phyloP scores from a whole-genome alignment of 208 protist genomes.

The Trypanosoma mega region DNA sequence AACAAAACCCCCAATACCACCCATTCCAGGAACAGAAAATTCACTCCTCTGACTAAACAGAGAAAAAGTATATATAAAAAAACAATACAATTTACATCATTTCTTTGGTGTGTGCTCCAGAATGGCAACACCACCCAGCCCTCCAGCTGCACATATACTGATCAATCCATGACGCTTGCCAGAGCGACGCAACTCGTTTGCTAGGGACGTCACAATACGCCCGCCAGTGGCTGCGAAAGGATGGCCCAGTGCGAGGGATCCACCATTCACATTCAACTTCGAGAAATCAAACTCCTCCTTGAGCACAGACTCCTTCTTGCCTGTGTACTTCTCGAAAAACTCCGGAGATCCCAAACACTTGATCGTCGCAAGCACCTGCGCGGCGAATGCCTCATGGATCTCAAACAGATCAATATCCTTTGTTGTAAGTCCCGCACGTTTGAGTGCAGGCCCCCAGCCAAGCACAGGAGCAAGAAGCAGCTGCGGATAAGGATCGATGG shows the following conservation, averaged over 20 bases:
- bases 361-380: slow-evolving; percentile 83
- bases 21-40: background rate
- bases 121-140: slow-evolving; percentile 70
- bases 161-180: slow-evolving; percentile 77
- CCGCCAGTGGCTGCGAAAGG: slow-evolving; percentile 89
- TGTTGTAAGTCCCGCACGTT: slow-evolving; percentile 62
- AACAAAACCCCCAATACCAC: background rate
- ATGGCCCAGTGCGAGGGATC: slow-evolving; percentile 82
- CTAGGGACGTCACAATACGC: slow-evolving; percentile 66
- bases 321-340: slow-evolving; percentile 64
- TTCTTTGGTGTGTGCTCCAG: slow-evolving; percentile 61
- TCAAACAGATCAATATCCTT: slow-evolving; percentile 88
- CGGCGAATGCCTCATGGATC: slow-evolving; percentile 89
- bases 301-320: slow-evolving; percentile 32
- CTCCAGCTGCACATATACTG: slow-evolving; percentile 89
- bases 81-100: background rate
- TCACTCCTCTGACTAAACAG: too few species aligned
- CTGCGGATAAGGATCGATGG: slow-evolving; percentile 88
- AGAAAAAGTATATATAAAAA: too few species aligned
- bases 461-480: slow-evolving; percentile 82
- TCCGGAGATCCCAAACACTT: slow-evolving; percentile 66
- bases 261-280: slow-evolving; percentile 81
- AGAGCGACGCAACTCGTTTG: slow-evolving; percentile 77
- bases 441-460: slow-evolving; percentile 66
- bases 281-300: slow-evolving; percentile 55